Evolutionary conservation across 2,329 filamentous ascomycete genomes (phyloP).

Genomic region (Cladosporium phlei): DNA sequence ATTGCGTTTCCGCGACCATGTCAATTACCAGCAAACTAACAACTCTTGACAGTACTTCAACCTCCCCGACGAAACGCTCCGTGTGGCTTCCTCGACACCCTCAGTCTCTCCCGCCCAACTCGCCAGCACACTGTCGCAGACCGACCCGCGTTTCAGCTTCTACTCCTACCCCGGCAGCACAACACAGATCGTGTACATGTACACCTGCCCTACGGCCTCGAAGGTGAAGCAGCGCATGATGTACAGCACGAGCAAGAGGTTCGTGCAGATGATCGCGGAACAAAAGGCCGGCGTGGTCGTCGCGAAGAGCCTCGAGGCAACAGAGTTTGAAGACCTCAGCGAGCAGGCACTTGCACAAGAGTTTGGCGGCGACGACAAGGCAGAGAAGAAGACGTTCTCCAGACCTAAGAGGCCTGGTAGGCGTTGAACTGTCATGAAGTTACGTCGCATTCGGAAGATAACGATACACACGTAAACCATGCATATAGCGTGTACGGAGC

Average conservation of each 20-base stretch:
- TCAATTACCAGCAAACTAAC: too few relatives aligned
- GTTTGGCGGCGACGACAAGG: slow-evolving; percentile 47
- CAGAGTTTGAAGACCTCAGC: slow-evolving; percentile 64
- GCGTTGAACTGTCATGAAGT: too few relatives aligned
- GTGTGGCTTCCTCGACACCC: slow-evolving; percentile 54
- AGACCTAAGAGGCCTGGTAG: slow-evolving; percentile 75
- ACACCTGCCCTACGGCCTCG: slow-evolving; percentile 67
- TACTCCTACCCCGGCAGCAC: slow-evolving; percentile 60
- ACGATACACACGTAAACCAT: too few relatives aligned
- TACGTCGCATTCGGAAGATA: too few relatives aligned
- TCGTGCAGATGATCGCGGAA: slow-evolving; percentile 61
- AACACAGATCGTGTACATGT: slow-evolving; percentile 66
- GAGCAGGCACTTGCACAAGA: slow-evolving; percentile 62
- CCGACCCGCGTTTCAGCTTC: slow-evolving; percentile 73
- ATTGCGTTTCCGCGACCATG: too few relatives aligned
- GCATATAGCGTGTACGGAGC: too few relatives aligned
- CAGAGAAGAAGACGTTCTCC: slow-evolving; percentile 60
- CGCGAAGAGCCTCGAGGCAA: slow-evolving; percentile 64
- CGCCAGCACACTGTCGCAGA: slow-evolving; percentile 49
- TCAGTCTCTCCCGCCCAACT: slow-evolving; percentile 57
- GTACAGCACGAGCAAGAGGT: slow-evolving; percentile 59
- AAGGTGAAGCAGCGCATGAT: slow-evolving; percentile 83
- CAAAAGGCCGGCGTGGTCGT: slow-evolving; percentile 60
- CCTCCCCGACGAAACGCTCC: slow-evolving; percentile 62
- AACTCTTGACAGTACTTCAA: slow-evolving; percentile 69